Conservation (phyloP, 208 protist species). For the Crithidia fasciculata region DNA sequence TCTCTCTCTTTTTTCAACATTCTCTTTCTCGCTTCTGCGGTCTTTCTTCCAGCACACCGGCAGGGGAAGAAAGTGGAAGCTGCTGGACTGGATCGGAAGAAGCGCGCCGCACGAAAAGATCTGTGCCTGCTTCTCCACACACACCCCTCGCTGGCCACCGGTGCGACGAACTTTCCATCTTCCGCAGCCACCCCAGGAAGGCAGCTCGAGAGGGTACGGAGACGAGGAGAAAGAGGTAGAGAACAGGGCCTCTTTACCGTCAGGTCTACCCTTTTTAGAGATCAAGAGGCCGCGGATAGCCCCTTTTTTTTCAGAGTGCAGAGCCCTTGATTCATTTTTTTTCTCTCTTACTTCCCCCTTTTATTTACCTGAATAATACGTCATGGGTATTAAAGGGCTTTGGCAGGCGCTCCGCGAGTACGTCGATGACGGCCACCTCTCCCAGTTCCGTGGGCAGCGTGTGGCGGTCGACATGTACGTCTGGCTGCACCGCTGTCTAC, state of each 20-base stretch:
- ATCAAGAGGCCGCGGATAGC: neutral
- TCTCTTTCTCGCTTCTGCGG: neutral
- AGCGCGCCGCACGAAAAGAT: too few relatives aligned
- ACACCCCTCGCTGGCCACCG: too few relatives aligned
- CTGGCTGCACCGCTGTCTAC: conserved; percentile 80
- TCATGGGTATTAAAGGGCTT: conserved; percentile 88
- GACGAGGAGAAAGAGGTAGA: too few relatives aligned
- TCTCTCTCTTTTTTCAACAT: neutral
- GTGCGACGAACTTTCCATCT: too few relatives aligned
- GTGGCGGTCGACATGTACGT: conserved; percentile 92
- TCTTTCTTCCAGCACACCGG: neutral
- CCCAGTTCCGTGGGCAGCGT: conserved; percentile 74
- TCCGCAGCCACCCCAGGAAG: too few relatives aligned
- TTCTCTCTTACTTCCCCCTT: neutral
- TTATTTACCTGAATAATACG: neutral
- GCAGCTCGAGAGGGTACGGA: too few relatives aligned
- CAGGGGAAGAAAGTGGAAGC: neutral
- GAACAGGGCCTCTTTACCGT: too few relatives aligned
- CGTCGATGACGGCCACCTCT: conserved; percentile 74
- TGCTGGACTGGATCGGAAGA: too few relatives aligned
- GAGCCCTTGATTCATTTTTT: conserved; percentile 6
- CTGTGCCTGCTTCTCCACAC: too few relatives aligned
- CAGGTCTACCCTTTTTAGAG: too few relatives aligned
- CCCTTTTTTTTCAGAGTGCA: neutral
- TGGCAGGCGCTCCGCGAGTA: conserved; percentile 78